Evolutionary conservation across 495 filamentous ascomycete species (phyloP).

Genomic region (Daldinia loculata): DNA sequence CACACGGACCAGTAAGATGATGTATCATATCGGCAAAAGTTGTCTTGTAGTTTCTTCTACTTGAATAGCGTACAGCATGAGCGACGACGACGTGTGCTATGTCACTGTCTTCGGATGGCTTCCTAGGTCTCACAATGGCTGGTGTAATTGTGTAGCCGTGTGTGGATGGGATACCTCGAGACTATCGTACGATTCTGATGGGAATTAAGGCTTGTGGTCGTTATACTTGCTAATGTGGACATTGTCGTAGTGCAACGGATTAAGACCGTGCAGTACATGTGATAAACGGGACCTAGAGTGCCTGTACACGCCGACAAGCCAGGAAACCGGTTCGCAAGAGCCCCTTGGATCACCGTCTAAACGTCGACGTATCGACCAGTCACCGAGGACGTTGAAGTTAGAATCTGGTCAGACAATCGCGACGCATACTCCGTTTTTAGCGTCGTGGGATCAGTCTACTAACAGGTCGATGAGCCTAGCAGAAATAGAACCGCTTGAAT

Average conservation of each 20-base stretch:
- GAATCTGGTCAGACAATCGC: conserved; percentile 27
- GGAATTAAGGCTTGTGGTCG: conserved; percentile 15
- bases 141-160: conserved; percentile 38
- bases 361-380: conserved; percentile 54
- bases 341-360: conserved; percentile 55
- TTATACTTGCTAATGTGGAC: conserved; percentile 29
- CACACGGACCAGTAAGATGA: conserved; percentile 6
- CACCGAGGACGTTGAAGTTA: conserved; percentile 43
- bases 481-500: conserved; percentile 21
- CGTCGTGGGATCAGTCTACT: conserved; percentile 36
- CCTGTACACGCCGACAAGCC: conserved; percentile 53
- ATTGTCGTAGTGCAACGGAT: conserved; percentile 68
- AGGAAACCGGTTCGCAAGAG: conserved; percentile 48
- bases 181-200: conserved; percentile 24
- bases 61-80: conserved; percentile 27
- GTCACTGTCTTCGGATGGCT: conserved; percentile 22
- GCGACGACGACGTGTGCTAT: conserved; percentile 26
- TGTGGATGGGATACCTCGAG: conserved; percentile 17
- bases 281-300: conserved; percentile 64
- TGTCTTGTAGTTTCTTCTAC: conserved; percentile 8
- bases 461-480: conserved; percentile 27
- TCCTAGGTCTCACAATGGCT: conserved; percentile 30
- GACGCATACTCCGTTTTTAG: conserved; percentile 27
- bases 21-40: neutral
- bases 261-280: conserved; percentile 75